phyloP scores from a whole-genome alignment of 495 filamentous ascomycete species.

The Aspergillus incahuasiensis region DNA sequence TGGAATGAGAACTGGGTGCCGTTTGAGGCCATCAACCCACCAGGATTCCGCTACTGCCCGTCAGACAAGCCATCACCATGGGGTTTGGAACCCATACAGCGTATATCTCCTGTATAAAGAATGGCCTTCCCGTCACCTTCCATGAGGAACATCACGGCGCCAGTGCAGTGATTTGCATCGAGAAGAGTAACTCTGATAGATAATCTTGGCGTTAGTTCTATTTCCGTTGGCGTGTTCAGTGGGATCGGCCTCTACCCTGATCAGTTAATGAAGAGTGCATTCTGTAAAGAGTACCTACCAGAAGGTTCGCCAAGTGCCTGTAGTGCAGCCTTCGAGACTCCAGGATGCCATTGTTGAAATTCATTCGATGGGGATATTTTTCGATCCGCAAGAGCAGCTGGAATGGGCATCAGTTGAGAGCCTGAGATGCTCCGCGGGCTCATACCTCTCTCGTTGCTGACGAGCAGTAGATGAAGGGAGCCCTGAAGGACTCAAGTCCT shows the following conservation, averaged over 20 bases:
- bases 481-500: constrained; percentile 70
- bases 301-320: constrained; percentile 65
- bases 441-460: constrained; percentile 71
- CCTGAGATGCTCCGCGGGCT: not conserved
- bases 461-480: constrained; percentile 88
- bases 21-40: constrained; percentile 62
- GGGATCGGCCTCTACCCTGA: constrained; percentile 67
- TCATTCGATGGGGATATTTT: constrained; percentile 71
- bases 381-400: constrained; percentile 68
- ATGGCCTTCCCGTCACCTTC: constrained; percentile 71
- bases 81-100: constrained; percentile 46
- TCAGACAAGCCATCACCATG: not conserved
- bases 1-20: constrained; percentile 70
- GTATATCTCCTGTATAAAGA: constrained; percentile 90
- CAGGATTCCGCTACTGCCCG: constrained; percentile 52
- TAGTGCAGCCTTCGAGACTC: constrained; percentile 66
- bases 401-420: not conserved
- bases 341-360: constrained; percentile 71
- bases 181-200: constrained; percentile 76
- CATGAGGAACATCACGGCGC: constrained; percentile 92
- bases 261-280: not conserved
- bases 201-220: constrained; percentile 67
- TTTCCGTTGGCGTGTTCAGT: constrained; percentile 70
- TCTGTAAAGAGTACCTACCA: constrained; percentile 34
- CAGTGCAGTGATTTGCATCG: constrained; percentile 89